These are phyloP conservation scores for Andrographis paniculata DNA, from an alignment of 305 asterid genomes.

Conservation along the genomic window DNA sequence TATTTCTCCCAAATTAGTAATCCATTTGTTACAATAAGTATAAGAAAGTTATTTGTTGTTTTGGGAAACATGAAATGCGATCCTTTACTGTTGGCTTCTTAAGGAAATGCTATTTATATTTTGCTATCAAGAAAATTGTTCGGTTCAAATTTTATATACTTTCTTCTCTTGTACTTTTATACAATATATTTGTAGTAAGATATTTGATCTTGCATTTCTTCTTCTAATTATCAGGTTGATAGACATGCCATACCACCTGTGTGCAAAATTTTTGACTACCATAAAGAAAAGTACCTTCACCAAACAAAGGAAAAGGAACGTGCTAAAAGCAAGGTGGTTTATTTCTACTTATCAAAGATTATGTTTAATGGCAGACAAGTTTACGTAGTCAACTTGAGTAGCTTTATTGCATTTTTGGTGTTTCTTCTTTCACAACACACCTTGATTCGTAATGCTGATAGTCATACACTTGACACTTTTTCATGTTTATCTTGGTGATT, in stretches of 20 bases:
- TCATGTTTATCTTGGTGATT: not conserved
- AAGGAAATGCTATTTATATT: not conserved
- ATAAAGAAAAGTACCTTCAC: constrained; percentile 47
- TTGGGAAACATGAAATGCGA: not conserved
- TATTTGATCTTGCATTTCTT: constrained; percentile 17
- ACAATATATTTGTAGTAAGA: constrained; percentile 2
- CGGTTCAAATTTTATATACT: not conserved
- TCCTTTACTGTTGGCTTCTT: constrained; percentile 4
- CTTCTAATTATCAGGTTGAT: constrained; percentile 45
- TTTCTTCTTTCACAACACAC: constrained; percentile 3
- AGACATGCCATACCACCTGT: constrained; percentile 57
- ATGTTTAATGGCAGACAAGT: not conserved
- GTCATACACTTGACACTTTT: not conserved
- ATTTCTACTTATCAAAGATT: constrained; percentile 5
- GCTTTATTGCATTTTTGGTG: constrained; percentile 9
- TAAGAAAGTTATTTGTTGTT: not conserved
- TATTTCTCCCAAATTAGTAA: not conserved
- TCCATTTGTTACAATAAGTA: constrained; percentile 7
- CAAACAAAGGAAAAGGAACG: constrained; percentile 63
- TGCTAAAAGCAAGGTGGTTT: constrained; percentile 50
- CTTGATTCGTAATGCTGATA: not conserved
- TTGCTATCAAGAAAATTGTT: constrained; percentile 6
- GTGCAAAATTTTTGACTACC: constrained; percentile 69
- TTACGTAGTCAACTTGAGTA: not conserved
- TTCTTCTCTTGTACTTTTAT: constrained; percentile 3